phyloP scores from a whole-genome alignment of 2,329 filamentous ascomycete species.

The Trichoderma asperellum region DNA sequence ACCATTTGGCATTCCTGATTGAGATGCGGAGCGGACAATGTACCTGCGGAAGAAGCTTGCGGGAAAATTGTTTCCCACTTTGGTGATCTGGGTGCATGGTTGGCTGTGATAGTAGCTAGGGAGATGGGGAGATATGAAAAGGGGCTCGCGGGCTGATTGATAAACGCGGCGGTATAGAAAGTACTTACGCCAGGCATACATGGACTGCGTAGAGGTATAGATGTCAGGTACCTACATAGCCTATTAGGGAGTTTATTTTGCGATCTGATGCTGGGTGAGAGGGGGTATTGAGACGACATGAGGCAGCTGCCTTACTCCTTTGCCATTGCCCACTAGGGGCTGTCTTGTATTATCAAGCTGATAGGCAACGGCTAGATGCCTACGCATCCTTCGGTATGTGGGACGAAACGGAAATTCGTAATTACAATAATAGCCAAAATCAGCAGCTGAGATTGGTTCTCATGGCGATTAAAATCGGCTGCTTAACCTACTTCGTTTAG shows the following conservation, averaged over 20 bases:
- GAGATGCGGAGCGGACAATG: constrained; percentile 14
- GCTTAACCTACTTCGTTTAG: neutral
- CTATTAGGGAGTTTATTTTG: neutral
- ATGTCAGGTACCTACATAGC: neutral
- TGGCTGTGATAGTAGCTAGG: neutral
- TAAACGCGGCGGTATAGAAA: neutral
- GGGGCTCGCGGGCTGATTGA: neutral
- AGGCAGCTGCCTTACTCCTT: neutral
- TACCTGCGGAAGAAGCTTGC: neutral
- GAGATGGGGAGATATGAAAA: constrained; percentile 1
- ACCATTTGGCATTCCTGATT: neutral
- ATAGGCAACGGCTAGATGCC: neutral
- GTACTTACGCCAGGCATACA: neutral
- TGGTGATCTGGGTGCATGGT: neutral
- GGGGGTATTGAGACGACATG: neutral
- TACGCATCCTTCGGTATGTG: neutral
- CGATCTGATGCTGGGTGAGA: neutral
- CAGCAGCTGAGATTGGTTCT: neutral
- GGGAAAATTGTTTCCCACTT: neutral
- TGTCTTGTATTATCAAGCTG: neutral
- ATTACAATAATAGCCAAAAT: neutral
- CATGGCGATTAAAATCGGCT: neutral
- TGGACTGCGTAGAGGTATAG: neutral
- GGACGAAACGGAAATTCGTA: neutral
- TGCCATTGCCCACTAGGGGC: neutral